Base-by-base conservation (phyloP, 495 filamentous ascomycete genomes). In the Penicillium soppii region DNA sequence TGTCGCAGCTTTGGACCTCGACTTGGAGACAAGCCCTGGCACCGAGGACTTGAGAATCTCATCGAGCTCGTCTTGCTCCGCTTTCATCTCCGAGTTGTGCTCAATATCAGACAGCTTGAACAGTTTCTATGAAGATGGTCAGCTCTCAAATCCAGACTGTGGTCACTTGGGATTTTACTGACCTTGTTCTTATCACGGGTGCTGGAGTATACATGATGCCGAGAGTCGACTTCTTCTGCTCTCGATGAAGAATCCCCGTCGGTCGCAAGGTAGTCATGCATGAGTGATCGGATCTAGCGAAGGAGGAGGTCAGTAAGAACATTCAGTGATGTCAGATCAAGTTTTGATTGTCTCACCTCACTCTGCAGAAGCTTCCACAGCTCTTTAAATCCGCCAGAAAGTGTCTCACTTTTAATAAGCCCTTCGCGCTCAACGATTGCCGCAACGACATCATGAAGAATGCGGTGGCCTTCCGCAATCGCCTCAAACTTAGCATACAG, bases 261-360 rank as follows among this genome's bases (percentile, higher is more conserved):
- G n/a, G 90, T 94, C 4, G 95, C 92, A 48, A 99, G 80, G 59
- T 99, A 97, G 66, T 97, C 94, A 67, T 99, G 95, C 51, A 99
- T 74, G 16, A 97, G 74, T 2, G 91, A 94, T 25, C 92, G 86
- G 58, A 99, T 96, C 80, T 75, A 42, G 0, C 0, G 41, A n/a
- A n/a, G n/a, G n/a, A 38, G 8, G 22, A 10, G 6, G 36, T 47
- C 23, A 52, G 23, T 25, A 23, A n/a, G 21, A 33, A 13, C 16
- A 36, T 17, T 17, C 19, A 25, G 12, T 1, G 7, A 46, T 20
- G 5, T 5, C n/a, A 30, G 27, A 19, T 19, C 19, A 17, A 23
- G 3, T 1, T 17, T 23, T 30, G 13, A 22, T 9, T 7, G 26
- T 26, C 67, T 54, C 67, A 84, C 83, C 68, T 90, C 87, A 60